Evolutionary conservation across 305 asterid genomes (phyloP).

Genomic region (Rubia tinctorum): DNA sequence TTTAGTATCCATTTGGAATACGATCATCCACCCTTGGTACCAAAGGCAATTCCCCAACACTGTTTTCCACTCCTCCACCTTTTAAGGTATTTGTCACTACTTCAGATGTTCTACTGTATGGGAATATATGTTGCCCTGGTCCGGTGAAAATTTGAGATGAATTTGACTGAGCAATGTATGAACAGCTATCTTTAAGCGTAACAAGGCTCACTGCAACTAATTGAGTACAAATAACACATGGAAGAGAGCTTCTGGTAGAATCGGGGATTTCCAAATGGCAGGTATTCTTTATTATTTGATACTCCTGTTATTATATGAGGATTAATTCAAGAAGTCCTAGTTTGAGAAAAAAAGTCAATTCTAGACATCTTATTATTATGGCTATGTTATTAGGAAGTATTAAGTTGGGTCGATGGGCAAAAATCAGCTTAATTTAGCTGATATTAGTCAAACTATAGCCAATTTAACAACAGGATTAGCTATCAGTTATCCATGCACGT

Average conservation of each 20-base stretch:
- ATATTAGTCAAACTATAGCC: neutral
- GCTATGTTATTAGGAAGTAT: neutral
- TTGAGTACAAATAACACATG: constrained; percentile 1
- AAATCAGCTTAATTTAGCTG: neutral
- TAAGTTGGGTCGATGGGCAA: neutral
- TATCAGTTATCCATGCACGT: no score
- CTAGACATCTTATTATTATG: neutral
- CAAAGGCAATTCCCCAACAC: constrained; percentile 43
- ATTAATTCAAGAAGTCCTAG: neutral
- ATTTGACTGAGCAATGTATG: neutral
- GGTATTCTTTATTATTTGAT: no score
- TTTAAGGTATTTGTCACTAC: neutral
- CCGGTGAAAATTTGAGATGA: neutral
- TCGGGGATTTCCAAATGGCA: no score
- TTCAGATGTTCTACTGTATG: neutral
- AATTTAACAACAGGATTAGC: neutral
- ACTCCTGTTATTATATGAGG: neutral
- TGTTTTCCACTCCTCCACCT: constrained; percentile 15
- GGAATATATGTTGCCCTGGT: constrained; percentile 2
- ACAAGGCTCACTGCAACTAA: constrained; percentile 2
- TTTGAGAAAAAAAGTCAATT: neutral
- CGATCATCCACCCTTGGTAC: constrained; percentile 46
- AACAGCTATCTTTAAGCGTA: neutral
- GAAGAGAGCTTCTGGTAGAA: neutral
- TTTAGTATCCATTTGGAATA: constrained; percentile 57